Conservation (phyloP, 1,284 basidiomycete species). For the Puccinia sorghi region DNA sequence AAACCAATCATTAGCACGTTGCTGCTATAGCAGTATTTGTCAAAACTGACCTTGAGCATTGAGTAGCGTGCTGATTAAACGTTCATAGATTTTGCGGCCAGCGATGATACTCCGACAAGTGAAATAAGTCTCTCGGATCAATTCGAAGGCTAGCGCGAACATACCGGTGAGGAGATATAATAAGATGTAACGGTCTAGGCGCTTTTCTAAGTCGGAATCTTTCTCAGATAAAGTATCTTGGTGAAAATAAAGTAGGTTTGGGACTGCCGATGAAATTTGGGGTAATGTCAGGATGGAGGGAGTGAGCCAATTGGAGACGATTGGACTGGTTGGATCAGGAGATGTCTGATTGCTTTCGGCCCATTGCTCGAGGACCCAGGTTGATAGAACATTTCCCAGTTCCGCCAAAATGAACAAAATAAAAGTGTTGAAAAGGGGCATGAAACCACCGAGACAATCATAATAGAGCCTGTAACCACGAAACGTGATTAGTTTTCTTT, state of each 20-base stretch:
- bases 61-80: conserved; percentile 29
- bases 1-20: background rate
- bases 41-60: conserved; percentile 25
- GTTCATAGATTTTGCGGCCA: conserved; percentile 39
- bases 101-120: conserved; percentile 23
- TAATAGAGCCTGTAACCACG: conserved; percentile 23
- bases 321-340: background rate
- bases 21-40: background rate
- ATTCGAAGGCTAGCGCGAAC: conserved; percentile 20
- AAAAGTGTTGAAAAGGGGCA: conserved; percentile 20
- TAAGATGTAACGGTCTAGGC: conserved; percentile 15
- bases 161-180: conserved; percentile 32
- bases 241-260: conserved; percentile 2
- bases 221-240: background rate
- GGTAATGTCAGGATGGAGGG: background rate
- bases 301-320: conserved; percentile 1
- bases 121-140: conserved; percentile 29
- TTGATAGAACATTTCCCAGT: conserved; percentile 30
- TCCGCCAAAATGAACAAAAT: conserved; percentile 28
- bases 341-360: conserved; percentile 14
- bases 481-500: background rate
- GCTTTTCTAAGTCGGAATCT: background rate
- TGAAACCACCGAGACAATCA: conserved; percentile 27
- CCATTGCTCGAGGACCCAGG: conserved; percentile 35
- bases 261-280: background rate